Conservation (phyloP, 2,329 filamentous ascomycete species). For the Aureobasidium mangrovei region DNA sequence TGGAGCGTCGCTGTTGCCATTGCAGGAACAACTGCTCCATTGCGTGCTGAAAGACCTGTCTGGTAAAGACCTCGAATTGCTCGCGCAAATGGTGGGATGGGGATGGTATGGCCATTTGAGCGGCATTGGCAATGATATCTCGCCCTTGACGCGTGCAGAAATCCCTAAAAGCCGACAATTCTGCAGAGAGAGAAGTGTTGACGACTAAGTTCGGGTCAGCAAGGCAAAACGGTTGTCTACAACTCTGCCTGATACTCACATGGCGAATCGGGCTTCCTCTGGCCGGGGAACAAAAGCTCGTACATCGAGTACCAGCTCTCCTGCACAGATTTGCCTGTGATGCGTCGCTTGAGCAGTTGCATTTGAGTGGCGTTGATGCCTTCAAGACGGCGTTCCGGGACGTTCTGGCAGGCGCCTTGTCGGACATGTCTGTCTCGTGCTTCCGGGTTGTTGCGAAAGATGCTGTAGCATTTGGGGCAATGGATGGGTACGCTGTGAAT, state of each 20-base stretch:
- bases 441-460: constrained; percentile 5
- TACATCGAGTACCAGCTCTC: constrained; percentile 12
- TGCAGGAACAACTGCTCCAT: background rate
- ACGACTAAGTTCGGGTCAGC: background rate
- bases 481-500: constrained; percentile 4
- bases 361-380: background rate
- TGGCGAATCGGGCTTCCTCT: constrained; percentile 1
- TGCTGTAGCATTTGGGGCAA: constrained; percentile 5
- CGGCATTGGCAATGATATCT: background rate
- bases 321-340: background rate
- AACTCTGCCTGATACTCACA: background rate
- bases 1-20: background rate
- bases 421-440: constrained; percentile 1
- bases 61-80: background rate
- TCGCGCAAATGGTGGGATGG: background rate
- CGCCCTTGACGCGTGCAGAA: background rate
- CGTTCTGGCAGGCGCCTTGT: background rate
- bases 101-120: background rate
- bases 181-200: constrained; percentile 3
- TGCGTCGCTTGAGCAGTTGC: constrained; percentile 4
- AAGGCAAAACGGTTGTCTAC: background rate
- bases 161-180: constrained; percentile 1
- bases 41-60: background rate
- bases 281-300: background rate
- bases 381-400: constrained; percentile 1